Conservation (phyloP, 495 filamentous ascomycete species). For the Clavariopsis aquatica region DNA sequence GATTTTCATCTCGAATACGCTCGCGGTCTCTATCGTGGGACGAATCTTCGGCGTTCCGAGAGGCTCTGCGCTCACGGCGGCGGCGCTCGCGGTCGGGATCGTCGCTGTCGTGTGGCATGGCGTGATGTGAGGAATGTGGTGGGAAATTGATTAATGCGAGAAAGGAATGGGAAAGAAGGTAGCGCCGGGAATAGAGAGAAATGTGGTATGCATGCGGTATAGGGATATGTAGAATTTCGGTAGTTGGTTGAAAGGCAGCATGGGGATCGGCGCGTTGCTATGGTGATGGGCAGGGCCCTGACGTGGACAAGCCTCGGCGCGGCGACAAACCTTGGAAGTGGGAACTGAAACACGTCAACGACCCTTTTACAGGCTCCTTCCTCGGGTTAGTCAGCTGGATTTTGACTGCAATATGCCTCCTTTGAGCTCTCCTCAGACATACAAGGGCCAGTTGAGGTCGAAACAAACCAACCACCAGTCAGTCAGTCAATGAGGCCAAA, state of each 20-base stretch:
- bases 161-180: constrained; percentile 2
- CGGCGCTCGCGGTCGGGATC: constrained; percentile 27
- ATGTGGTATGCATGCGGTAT: constrained; percentile 2
- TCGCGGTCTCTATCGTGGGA: constrained; percentile 16
- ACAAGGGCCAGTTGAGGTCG: no score
- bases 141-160: background rate
- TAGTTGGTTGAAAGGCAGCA: constrained; percentile 3
- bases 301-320: constrained; percentile 21
- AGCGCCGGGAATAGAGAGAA: background rate
- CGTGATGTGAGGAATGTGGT: constrained; percentile 2
- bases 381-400: background rate
- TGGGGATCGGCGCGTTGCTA: constrained; percentile 20
- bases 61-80: constrained; percentile 25
- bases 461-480: no score
- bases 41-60: constrained; percentile 1
- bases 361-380: background rate
- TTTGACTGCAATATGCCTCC: no score
- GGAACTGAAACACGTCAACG: background rate
- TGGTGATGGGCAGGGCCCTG: constrained; percentile 15
- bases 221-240: constrained; percentile 29
- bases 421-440: no score
- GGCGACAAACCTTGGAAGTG: constrained; percentile 4
- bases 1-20: background rate
- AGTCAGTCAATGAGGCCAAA: no score
- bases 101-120: constrained; percentile 17